Evolutionary conservation across 805 yeast species (phyloP).

Genomic region (Candida sanyiensis): DNA sequence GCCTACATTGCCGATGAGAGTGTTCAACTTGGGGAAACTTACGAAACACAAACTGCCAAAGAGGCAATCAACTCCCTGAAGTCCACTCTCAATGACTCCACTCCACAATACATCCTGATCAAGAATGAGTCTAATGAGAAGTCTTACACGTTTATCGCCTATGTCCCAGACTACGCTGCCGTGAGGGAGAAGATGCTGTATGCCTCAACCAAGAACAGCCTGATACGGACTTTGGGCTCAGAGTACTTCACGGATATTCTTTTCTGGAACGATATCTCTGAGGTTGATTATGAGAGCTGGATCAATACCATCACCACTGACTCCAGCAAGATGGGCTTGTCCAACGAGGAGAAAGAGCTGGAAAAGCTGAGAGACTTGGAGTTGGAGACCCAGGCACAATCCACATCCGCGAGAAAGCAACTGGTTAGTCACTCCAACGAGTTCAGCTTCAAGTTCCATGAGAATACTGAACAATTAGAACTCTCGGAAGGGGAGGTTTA

Average conservation of each 20-base stretch:
- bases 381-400: constrained; percentile 28
- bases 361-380: constrained; percentile 41
- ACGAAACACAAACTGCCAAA: constrained; percentile 29
- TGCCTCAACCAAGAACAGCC: constrained; percentile 80
- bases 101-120: constrained; percentile 48
- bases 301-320: constrained; percentile 33
- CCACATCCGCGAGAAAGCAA: constrained; percentile 28
- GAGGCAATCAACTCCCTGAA: constrained; percentile 33
- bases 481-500: constrained; percentile 33
- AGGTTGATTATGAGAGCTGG: constrained; percentile 43
- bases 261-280: constrained; percentile 30
- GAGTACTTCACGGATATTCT: constrained; percentile 31
- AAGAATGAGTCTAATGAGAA: constrained; percentile 28
- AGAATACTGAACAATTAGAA: constrained; percentile 24
- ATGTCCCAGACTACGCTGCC: constrained; percentile 80
- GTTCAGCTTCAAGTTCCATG: constrained; percentile 23
- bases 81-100: constrained; percentile 28
- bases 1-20: constrained; percentile 33
- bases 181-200: constrained; percentile 87
- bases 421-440: constrained; percentile 25
- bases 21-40: constrained; percentile 30
- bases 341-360: constrained; percentile 52
- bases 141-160: constrained; percentile 58
- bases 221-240: constrained; percentile 69
- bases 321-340: constrained; percentile 41